Percentiles rank a stretch among this genome's conserved stretches.
Conservation (phyloP, 345 rosid species). For the Salix purpurea region DNA sequence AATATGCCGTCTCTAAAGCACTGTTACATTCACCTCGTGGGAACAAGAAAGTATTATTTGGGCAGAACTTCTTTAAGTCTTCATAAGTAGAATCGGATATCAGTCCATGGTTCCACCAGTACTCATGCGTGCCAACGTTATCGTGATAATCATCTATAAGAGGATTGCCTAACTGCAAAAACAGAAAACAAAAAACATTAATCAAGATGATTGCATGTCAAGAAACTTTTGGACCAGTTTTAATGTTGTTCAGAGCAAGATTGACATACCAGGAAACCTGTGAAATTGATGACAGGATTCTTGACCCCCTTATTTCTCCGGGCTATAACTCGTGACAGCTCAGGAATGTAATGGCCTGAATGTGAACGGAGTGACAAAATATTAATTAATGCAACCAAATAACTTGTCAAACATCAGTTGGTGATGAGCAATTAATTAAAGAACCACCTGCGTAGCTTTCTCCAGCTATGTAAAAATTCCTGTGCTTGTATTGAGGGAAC, state of each 20-base stretch:
- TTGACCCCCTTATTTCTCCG: conserved; percentile 43
- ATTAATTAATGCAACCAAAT: background rate
- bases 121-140: conserved; percentile 43
- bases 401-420: background rate
- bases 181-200: background rate
- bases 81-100: conserved; percentile 45
- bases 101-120: conserved; percentile 71
- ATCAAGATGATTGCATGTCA: background rate
- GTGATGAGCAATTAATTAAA: conserved; percentile 5
- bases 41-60: conserved; percentile 46
- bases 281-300: conserved; percentile 53
- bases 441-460: conserved; percentile 95
- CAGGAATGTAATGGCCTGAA: conserved; percentile 83
- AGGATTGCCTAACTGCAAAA: conserved; percentile 57
- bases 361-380: background rate
- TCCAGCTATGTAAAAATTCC: conserved; percentile 81
- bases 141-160: conserved; percentile 50
- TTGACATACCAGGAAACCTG: conserved; percentile 66
- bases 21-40: conserved; percentile 42
- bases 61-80: conserved; percentile 35
- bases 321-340: conserved; percentile 56
- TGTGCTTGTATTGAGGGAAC: conserved; percentile 62
- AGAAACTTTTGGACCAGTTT: background rate
- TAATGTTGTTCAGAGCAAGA: too few relatives aligned
- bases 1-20: conserved; percentile 41